Evolutionary conservation across 768 basidiomycete species (phyloP), one percentile per base, ranked within the genome.

Genomic region (Agrocybe pediades): DNA sequence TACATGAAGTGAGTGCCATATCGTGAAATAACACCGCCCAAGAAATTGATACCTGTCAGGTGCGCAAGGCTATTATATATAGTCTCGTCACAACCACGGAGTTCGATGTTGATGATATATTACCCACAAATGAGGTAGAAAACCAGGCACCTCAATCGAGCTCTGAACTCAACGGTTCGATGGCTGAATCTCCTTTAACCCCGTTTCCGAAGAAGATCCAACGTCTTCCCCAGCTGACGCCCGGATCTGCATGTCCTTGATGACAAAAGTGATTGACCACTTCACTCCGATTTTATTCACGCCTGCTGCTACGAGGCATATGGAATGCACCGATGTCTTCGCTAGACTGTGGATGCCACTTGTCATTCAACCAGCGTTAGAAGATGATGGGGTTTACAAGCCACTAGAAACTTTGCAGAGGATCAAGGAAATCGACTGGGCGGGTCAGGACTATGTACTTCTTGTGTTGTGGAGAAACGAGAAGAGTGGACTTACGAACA

Each of bases 271-370:
- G 54, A 82, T 91, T 53, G 76, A 76, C 4, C 77, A 87, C 65
- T 90, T 90, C 64, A 86, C 87, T 0, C 87, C 89, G 1, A 73
- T 84, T 29, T 69, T 91, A 0, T 91, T 91, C 65, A 88, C 88
- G 1, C 80, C 86, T 23, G 79, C 85, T 4, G 76, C 83, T 6
- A 84, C 85, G n/a, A 70, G 74, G 1, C 90, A 90, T 63, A 89
- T 89, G 87, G 70, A 70, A 3, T 91, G 90, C 68, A 90, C 88
- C 3, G 83, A 89, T 63, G 70, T 81, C 0, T 76, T 91, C 50
- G 90, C 88, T 1, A 86, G 86, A 46, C 74, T 70, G 47, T 91
- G 89, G 90, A 86, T 89, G 80, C 55, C 74, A 20, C 71, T 82
- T 33, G 86, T 91, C n/a, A 85, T 87, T 33, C 73, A 81, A 46